These are phyloP conservation scores for Diplocarpon mali DNA, from an alignment of 2,329 filamentous ascomycete genomes.

Conservation along the genomic window DNA sequence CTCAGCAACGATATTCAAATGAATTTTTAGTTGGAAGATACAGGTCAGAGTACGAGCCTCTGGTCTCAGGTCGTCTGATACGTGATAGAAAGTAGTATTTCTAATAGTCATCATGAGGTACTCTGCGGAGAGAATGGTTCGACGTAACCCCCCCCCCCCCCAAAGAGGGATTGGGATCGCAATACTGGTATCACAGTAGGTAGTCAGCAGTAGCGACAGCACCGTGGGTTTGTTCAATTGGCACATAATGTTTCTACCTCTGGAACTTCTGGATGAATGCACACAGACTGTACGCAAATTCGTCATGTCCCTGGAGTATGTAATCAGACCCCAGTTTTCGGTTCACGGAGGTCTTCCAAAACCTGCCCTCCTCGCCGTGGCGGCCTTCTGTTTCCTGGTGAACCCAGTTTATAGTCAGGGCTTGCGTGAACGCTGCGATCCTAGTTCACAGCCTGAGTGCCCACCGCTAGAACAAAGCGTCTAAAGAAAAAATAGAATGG, in stretches of 20 bases:
- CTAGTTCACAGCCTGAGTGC: constrained; percentile 11
- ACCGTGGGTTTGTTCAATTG: constrained; percentile 1
- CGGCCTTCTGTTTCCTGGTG: constrained; percentile 5
- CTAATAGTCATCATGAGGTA: no score
- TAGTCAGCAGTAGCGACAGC: no score
- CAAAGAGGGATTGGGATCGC: no score
- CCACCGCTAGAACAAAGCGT: constrained; percentile 22
- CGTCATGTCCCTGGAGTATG: no score
- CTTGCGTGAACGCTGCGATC: constrained; percentile 8
- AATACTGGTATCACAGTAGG: no score
- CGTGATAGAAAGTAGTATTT: no score
- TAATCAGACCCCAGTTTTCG: no score
- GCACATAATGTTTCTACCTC: constrained; percentile 11
- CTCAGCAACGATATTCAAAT: no score
- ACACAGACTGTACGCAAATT: no score
- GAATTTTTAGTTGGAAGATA: neutral
- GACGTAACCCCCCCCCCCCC: no score
- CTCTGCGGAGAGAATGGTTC: neutral
- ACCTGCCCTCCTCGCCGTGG: constrained; percentile 1
- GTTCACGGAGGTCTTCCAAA: constrained; percentile 10
- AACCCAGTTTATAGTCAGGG: constrained; percentile 13
- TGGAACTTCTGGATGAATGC: constrained; percentile 20
- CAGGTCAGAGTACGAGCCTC: no score
- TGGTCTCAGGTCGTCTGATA: no score
- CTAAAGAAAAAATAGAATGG: constrained; percentile 22